These are phyloP conservation scores for Auriscalpium microsporum DNA, from an alignment of 768 basidiomycete species.

Conservation along the genomic window DNA sequence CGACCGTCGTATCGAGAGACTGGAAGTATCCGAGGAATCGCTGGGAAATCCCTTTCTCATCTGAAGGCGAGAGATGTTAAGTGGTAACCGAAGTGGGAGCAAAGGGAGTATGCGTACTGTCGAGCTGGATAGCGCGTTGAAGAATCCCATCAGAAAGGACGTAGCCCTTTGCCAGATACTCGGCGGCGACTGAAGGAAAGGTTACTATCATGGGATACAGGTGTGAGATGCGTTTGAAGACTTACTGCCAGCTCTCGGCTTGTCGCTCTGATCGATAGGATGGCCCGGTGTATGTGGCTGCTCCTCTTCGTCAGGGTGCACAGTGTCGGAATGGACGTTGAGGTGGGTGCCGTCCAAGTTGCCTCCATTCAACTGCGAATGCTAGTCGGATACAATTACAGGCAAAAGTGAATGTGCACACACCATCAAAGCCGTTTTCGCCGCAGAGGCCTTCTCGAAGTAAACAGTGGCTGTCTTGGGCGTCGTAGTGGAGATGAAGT, in stretches of 20 bases:
- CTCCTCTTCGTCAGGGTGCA: slow-evolving; percentile 47
- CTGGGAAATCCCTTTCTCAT: slow-evolving; percentile 80
- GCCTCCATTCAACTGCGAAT: slow-evolving; percentile 57
- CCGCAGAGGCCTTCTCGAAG: slow-evolving; percentile 80
- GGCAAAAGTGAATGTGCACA: neutral
- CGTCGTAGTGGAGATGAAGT: slow-evolving; percentile 36
- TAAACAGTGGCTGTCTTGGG: slow-evolving; percentile 55
- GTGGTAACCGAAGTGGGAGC: neutral
- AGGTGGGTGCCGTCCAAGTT: slow-evolving; percentile 66
- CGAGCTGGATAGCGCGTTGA: slow-evolving; percentile 73
- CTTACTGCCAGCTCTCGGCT: slow-evolving; percentile 81
- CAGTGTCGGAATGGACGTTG: slow-evolving; percentile 59
- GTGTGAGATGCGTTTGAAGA: neutral
- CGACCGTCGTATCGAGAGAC: slow-evolving; percentile 60
- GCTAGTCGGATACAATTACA: neutral
- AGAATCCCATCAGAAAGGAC: slow-evolving; percentile 69
- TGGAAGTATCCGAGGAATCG: slow-evolving; percentile 78
- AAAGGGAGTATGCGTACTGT: slow-evolving; percentile 33
- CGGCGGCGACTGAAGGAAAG: slow-evolving; percentile 63
- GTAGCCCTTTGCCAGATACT: slow-evolving; percentile 91
- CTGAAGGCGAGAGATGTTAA: slow-evolving; percentile 24
- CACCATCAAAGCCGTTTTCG: slow-evolving; percentile 81
- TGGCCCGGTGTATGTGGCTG: slow-evolving; percentile 28
- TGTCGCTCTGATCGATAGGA: slow-evolving; percentile 74
- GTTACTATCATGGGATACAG: neutral